These are phyloP conservation scores for Rhodamnia rubescens DNA, from an alignment of 345 rosid genomes.

Conservation along the genomic window DNA sequence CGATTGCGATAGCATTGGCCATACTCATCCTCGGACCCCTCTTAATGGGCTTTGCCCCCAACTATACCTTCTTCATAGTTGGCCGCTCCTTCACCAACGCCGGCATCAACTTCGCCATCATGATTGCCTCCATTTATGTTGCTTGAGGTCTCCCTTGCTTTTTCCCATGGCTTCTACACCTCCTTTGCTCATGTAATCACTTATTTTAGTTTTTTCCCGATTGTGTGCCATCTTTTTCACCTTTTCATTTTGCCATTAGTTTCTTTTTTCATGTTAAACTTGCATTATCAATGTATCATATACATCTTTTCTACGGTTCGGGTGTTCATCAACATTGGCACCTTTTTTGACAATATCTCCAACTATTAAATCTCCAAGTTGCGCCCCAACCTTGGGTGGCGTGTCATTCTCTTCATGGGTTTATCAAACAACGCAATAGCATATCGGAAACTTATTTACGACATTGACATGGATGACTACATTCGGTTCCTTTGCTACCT, in stretches of 20 bases:
- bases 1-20: slow-evolving; percentile 62
- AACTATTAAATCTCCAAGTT: slow-evolving; percentile 62
- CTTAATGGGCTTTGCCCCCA: slow-evolving; percentile 82
- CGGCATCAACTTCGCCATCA: slow-evolving; percentile 77
- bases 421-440: too few relatives aligned
- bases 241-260: too few relatives aligned
- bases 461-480: too few relatives aligned
- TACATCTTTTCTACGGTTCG: neutral
- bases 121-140: slow-evolving; percentile 88
- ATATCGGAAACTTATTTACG: too few relatives aligned
- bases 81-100: slow-evolving; percentile 80
- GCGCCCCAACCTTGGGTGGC: slow-evolving; percentile 48
- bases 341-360: slow-evolving; percentile 62
- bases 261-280: too few relatives aligned
- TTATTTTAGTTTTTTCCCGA: too few relatives aligned
- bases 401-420: slow-evolving; percentile 55
- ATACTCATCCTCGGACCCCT: slow-evolving; percentile 72
- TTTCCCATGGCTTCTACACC: slow-evolving; percentile 72
- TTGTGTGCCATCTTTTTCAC: too few relatives aligned
- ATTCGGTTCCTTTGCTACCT: neutral
- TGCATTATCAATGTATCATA: neutral
- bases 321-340: slow-evolving; percentile 74
- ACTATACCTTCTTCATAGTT: slow-evolving; percentile 66
- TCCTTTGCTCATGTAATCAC: slow-evolving; percentile 67
- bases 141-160: slow-evolving; percentile 74